phyloP scores from a whole-genome alignment of 148 eudicot genomes.

The Fallopia convolvulus region DNA sequence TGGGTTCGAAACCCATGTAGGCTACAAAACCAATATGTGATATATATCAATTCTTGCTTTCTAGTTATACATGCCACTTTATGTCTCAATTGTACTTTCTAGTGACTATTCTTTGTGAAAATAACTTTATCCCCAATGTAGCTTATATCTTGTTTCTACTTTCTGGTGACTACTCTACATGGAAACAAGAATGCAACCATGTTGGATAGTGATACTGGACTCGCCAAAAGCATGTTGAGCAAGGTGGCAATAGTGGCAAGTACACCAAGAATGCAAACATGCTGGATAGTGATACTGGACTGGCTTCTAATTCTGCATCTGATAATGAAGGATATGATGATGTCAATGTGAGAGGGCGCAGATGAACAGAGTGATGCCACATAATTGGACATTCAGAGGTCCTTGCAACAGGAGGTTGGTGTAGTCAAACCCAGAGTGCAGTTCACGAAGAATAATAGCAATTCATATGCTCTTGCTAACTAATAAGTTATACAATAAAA shows the following conservation, averaged over 20 bases:
- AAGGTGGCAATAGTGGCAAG: slow-evolving; percentile 19
- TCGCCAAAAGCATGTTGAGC: slow-evolving; percentile 25
- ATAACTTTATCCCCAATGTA: no score
- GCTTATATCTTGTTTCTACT: no score
- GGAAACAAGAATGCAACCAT: no score
- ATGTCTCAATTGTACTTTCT: no score
- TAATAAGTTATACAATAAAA: no score
- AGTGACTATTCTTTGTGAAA: no score
- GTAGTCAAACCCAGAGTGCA: slow-evolving; percentile 28
- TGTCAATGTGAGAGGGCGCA: slow-evolving; percentile 27
- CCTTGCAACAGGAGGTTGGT: slow-evolving; percentile 25
- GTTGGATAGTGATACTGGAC: not conserved
- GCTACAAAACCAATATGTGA: no score
- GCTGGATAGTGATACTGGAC: slow-evolving; percentile 33
- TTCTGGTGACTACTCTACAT: no score
- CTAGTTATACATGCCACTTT: no score
- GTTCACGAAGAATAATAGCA: slow-evolving; percentile 37
- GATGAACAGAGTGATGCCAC: slow-evolving; percentile 25
- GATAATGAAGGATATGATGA: slow-evolving; percentile 49
- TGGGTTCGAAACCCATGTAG: no score
- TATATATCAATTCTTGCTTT: no score
- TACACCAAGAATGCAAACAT: slow-evolving; percentile 23
- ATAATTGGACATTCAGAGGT: slow-evolving; percentile 31
- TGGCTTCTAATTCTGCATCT: slow-evolving; percentile 52
- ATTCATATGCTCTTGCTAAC: slow-evolving; percentile 15